Evolutionary conservation across 257 asterid species (phyloP), one percentile per base, ranked within the genome.

Genomic region (Rehmannia glutinosa): DNA sequence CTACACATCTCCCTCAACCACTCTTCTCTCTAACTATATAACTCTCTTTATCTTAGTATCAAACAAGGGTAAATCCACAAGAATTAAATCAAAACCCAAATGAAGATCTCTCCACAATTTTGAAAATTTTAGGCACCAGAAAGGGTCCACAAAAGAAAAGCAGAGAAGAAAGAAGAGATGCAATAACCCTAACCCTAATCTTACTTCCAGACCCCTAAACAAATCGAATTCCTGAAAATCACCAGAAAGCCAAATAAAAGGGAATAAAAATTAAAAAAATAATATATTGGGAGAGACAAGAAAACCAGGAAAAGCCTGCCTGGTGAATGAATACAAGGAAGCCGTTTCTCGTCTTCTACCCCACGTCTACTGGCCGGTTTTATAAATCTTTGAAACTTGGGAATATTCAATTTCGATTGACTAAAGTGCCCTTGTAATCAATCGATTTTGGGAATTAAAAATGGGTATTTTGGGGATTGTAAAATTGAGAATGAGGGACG

Each of bases 301-400:
- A 43, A 35, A 60, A 33, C 2, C 45, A 51, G 54, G 27, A 50
- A 42, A 23, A 43, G 77, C 67, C 72, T 77, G 68, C 30, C 74
- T 77, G 76, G 66, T 61, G 35, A 67, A 74, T 50, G 78, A 78
- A 77, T 78, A 69, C 73, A 74, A 82, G 71, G 78, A 75, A 82
- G 85, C 86, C 91, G 89, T 83, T 88, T 78, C 75, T 60, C 75
- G 75, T 75, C 77, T 66, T 77, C 77, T 72, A 51, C 80, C 71
- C 71, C 82, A 67, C 58, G 66, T 30, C 77, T 64, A 20, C 21
- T 55, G 30, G 35, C 35, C 63, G 39, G 28, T 66, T 57, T 64
- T 54, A 24, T 66, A 52, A 21, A 42, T 15, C 7, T 42, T 23
- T 1, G 8, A 23, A 47, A 5, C 53, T 45, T 9, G 36, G 68